Percentiles rank a stretch among this genome's conserved stretches.
Conservation (phyloP, 208 protist genomes). For the Leishmania arabica region DNA sequence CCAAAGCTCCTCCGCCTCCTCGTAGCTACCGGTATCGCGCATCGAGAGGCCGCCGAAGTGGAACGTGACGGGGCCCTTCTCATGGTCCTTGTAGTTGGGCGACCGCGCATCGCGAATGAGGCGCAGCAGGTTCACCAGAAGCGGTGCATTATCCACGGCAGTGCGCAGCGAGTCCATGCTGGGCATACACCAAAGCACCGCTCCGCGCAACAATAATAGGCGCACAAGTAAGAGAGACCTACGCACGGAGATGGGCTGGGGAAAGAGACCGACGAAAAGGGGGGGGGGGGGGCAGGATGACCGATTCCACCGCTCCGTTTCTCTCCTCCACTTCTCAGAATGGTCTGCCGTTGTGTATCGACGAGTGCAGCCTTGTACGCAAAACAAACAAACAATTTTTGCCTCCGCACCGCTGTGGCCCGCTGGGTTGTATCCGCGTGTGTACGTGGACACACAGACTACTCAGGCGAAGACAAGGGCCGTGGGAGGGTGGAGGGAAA, state of each 20-base stretch:
- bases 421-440: neutral
- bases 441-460: neutral
- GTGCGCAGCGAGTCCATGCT: constrained; percentile 29
- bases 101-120: constrained; percentile 51
- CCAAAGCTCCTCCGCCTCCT: constrained; percentile 43
- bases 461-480: neutral
- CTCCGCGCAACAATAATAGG: neutral
- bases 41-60: constrained; percentile 48
- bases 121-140: constrained; percentile 50
- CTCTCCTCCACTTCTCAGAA: neutral
- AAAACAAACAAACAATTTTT: neutral
- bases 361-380: neutral
- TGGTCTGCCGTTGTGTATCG: neutral
- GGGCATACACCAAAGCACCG: neutral
- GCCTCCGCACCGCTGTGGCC: no score
- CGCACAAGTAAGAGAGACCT: neutral
- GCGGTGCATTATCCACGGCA: constrained; percentile 35
- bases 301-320: neutral
- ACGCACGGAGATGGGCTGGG: neutral
- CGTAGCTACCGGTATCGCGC: constrained; percentile 40
- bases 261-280: neutral
- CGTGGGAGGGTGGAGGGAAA: neutral
- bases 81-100: constrained; percentile 33
- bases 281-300: neutral
- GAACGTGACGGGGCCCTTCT: constrained; percentile 31